phyloP scores from a whole-genome alignment of 2,329 filamentous ascomycete species.

The Drechslerella stenobrocha region DNA sequence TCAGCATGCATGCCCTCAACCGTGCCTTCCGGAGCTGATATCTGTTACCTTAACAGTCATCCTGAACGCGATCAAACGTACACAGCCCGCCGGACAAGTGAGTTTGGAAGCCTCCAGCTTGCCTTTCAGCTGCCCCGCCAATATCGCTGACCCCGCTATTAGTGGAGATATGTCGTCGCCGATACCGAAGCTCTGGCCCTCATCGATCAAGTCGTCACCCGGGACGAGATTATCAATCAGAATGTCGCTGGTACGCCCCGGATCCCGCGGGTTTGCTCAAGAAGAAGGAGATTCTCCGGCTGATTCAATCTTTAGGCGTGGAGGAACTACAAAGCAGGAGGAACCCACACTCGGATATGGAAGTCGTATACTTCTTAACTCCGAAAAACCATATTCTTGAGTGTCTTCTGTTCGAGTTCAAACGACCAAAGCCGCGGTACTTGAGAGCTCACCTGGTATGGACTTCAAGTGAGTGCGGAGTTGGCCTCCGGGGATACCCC shows the following conservation, averaged over 20 bases:
- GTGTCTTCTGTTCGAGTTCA: constrained; percentile 89
- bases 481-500: constrained; percentile 64
- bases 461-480: constrained; percentile 66
- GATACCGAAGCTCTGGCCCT: constrained; percentile 82
- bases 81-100: constrained; percentile 27
- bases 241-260: constrained; percentile 81
- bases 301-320: constrained; percentile 67
- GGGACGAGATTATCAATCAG: constrained; percentile 95
- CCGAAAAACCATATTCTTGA: constrained; percentile 87
- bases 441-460: constrained; percentile 78
- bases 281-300: constrained; percentile 23
- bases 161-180: constrained; percentile 97
- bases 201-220: constrained; percentile 84
- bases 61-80: constrained; percentile 25
- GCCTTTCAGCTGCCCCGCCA: not conserved
- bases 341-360: constrained; percentile 82
- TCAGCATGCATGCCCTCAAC: not conserved
- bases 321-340: constrained; percentile 88
- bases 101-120: constrained; percentile 12
- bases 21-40: constrained; percentile 1
- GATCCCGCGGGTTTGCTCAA: constrained; percentile 25
- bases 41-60: constrained; percentile 15
- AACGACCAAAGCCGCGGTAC: constrained; percentile 71
- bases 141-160: constrained; percentile 3
- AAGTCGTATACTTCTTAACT: constrained; percentile 89